Base-by-base conservation (phyloP, 1,284 basidiomycete species). In the Pyrrhoderma noxium region DNA sequence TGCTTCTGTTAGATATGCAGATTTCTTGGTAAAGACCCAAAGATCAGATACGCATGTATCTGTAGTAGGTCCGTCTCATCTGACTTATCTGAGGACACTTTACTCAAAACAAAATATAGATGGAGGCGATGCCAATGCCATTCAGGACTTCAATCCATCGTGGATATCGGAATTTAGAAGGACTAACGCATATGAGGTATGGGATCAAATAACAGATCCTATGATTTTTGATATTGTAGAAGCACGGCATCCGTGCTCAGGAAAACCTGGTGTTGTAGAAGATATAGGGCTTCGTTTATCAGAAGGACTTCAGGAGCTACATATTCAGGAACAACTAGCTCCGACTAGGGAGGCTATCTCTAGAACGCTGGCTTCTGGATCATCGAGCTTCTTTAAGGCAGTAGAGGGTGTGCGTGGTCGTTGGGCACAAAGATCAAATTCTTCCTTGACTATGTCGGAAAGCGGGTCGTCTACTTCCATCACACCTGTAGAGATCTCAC, bases 171-270 rank as follows among this genome's bases (percentile, higher is more conserved):
- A 89, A 57, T 95, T 95, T 71, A 85, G 80, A 65, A 75, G 74
- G 57, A 93, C 92, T 9, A 79, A 85, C 56, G 91, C 91, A 0
- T 93, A 82, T 63, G 82, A 87, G 53, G 78, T 90, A 1, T 97
- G 93, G 93, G 79, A 94, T 51, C 73, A 80, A 40, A 79, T 82
- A 27, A 96, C 93, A 0, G 93, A 96, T 65, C 85, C 89, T 2
- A 72, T 89, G 56, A 67, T 96, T 16, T 97, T 97, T 62, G 93
- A 97, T 65, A 87, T 96, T 48, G 77, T 92, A 50, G 93, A 97
- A 65, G 89, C 93, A 40, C 74, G 85, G 44, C 93, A 95, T 66
- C 93, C 93, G 35, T 94, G 90, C 63, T 86, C 82, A 53, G 88
- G 90, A 57, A 89, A 88, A 63, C 85, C 87, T 0, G 87, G 85